Conservation (phyloP, 176 grass and related monocot species). For the Oryza rufipogon region DNA sequence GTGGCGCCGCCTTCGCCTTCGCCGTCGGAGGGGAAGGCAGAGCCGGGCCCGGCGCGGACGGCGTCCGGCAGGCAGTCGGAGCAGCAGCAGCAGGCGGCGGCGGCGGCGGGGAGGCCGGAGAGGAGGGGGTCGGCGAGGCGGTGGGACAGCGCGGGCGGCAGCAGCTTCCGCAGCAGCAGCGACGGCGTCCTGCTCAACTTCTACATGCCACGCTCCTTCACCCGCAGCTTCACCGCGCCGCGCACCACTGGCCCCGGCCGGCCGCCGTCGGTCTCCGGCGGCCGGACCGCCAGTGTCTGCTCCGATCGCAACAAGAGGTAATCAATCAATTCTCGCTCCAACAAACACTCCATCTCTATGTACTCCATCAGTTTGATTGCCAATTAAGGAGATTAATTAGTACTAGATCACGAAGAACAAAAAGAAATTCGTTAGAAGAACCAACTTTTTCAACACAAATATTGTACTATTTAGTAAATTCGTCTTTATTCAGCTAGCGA, state of each 20-base stretch:
- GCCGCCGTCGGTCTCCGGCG: neutral
- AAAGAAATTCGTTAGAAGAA: neutral
- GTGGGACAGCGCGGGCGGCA: conserved; percentile 42
- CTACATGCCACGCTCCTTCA: conserved; percentile 72
- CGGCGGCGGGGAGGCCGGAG: conserved; percentile 14
- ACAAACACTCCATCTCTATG: neutral
- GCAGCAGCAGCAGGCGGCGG: conserved; percentile 17
- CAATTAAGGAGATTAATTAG: neutral
- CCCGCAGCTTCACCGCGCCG: conserved; percentile 77
- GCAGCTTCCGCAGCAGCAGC: conserved; percentile 68
- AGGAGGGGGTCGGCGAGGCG: conserved; percentile 42
- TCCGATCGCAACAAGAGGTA: conserved; percentile 60
- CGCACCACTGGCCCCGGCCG: conserved; percentile 17
- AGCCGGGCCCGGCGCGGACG: neutral
- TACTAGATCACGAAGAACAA: neutral
- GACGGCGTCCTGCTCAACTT: conserved; percentile 93
- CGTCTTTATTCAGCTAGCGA: neutral
- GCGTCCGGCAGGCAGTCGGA: conserved; percentile 31
- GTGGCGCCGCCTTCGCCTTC: neutral
- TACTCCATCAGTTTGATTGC: neutral
- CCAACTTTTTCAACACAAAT: neutral
- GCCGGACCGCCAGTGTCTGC: conserved; percentile 11
- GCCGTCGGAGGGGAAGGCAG: neutral
- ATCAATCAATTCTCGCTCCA: neutral
- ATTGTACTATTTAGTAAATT: neutral